Conservation (phyloP, 163 green algal species). For the Scenedesmus sp. region DNA sequence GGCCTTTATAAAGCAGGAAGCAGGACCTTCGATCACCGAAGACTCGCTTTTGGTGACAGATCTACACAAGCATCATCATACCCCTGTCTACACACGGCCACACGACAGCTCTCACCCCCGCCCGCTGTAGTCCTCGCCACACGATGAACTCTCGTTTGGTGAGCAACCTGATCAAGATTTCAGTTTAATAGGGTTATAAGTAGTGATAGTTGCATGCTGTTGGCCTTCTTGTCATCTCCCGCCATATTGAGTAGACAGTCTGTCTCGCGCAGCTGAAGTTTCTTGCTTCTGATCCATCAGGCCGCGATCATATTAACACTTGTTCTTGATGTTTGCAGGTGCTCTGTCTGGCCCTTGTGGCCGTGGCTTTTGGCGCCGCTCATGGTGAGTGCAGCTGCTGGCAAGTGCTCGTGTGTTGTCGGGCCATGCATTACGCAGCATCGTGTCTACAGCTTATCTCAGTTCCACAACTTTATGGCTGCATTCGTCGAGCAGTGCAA, state of each 20-base stretch:
- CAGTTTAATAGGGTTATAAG: background rate
- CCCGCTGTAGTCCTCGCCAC: background rate
- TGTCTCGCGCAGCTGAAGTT: background rate
- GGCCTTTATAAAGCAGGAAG: background rate
- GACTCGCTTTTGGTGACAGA: background rate
- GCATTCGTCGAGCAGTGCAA: too few relatives aligned
- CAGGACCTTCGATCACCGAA: background rate
- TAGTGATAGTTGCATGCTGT: background rate
- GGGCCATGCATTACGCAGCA: background rate
- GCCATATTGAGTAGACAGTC: background rate
- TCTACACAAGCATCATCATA: background rate
- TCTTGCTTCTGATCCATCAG: background rate
- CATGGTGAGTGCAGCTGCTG: constrained; percentile 2
- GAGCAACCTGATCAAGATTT: background rate
- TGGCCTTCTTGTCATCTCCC: background rate
- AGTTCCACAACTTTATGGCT: too few relatives aligned
- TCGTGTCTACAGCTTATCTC: too few relatives aligned
- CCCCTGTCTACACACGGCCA: background rate
- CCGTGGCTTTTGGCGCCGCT: background rate
- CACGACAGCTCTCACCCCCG: background rate
- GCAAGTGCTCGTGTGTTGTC: background rate
- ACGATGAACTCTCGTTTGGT: background rate
- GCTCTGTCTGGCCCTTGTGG: background rate
- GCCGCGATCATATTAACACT: background rate
- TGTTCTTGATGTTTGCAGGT: background rate